Conservation (phyloP, 495 filamentous ascomycete genomes). For the Aspergillus avenaceus region DNA sequence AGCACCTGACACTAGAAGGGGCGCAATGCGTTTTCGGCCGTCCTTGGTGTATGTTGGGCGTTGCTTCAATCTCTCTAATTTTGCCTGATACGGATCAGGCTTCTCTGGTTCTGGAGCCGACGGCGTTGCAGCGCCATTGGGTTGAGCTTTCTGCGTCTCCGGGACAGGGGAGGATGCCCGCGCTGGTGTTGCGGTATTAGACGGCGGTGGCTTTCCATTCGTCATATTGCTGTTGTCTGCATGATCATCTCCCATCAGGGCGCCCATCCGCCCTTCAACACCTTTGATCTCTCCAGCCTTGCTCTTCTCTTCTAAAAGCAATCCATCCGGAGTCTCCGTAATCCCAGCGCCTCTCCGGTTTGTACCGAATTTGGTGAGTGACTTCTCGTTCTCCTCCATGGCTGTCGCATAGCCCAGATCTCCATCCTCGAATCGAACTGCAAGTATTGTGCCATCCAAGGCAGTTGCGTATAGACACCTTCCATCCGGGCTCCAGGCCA, state of each 20-base stretch:
- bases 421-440: conserved; percentile 64
- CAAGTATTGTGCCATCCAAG: conserved; percentile 81
- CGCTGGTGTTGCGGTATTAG: conserved; percentile 43
- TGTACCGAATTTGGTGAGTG: conserved; percentile 86
- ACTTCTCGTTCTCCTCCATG: conserved; percentile 84
- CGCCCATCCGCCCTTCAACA: conserved; percentile 93
- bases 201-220: conserved; percentile 39
- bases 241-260: conserved; percentile 82
- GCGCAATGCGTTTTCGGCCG: conserved; percentile 92
- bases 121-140: conserved; percentile 35
- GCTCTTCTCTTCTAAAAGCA: conserved; percentile 85
- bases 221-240: conserved; percentile 25
- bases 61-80: conserved; percentile 77
- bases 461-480: conserved; percentile 80
- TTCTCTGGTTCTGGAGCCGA: conserved; percentile 48
- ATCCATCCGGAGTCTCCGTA: conserved; percentile 81
- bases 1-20: conserved; percentile 81
- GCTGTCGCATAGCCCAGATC: conserved; percentile 71
- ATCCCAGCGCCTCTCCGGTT: conserved; percentile 81
- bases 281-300: conserved; percentile 84
- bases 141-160: conserved; percentile 33
- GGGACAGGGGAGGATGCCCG: conserved; percentile 30
- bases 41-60: conserved; percentile 94
- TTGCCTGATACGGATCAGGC: conserved; percentile 58
- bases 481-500: conserved; percentile 93